Percentiles rank a stretch among this genome's conserved stretches.
Conservation (phyloP, 2,329 filamentous ascomycete species). For the Colletotrichum phormii region DNA sequence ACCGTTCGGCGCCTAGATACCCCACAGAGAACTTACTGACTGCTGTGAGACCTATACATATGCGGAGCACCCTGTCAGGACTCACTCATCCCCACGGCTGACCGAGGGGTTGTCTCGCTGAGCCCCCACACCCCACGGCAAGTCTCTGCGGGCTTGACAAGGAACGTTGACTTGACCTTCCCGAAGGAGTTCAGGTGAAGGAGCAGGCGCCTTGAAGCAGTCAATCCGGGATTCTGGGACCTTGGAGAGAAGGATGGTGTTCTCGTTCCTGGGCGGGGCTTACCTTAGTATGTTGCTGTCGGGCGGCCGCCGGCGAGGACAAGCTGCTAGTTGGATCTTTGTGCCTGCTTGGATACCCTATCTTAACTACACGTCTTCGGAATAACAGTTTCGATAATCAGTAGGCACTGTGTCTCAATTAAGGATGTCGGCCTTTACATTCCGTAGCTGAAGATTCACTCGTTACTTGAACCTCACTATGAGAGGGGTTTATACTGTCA, state of each 20-base stretch:
- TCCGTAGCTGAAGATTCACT: neutral
- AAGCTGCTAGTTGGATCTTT: neutral
- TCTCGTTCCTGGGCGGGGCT: neutral
- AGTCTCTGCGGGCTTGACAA: conserved; percentile 11
- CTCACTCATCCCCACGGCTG: conserved; percentile 2
- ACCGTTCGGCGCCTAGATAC: neutral
- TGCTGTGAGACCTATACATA: neutral
- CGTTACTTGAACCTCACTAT: neutral
- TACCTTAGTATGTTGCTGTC: neutral
- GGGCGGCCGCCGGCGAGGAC: neutral
- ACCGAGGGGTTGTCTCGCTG: conserved; percentile 12
- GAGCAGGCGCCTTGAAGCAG: neutral
- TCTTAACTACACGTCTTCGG: neutral
- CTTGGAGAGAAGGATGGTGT: neutral
- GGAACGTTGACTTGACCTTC: conserved; percentile 2
- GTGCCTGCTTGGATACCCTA: neutral
- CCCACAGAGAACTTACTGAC: neutral
- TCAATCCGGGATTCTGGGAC: neutral
- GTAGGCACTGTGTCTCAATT: neutral
- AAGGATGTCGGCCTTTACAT: neutral
- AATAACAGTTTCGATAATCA: neutral
- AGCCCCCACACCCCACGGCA: conserved; percentile 24
- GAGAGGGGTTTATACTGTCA: neutral
- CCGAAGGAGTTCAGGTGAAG: neutral
- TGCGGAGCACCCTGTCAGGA: neutral